A percentile compares a stretch with the other conserved stretches of the same genome.
Conservation (phyloP, 176 grass and related monocot genomes). For the Alopecurus myosuroides region DNA sequence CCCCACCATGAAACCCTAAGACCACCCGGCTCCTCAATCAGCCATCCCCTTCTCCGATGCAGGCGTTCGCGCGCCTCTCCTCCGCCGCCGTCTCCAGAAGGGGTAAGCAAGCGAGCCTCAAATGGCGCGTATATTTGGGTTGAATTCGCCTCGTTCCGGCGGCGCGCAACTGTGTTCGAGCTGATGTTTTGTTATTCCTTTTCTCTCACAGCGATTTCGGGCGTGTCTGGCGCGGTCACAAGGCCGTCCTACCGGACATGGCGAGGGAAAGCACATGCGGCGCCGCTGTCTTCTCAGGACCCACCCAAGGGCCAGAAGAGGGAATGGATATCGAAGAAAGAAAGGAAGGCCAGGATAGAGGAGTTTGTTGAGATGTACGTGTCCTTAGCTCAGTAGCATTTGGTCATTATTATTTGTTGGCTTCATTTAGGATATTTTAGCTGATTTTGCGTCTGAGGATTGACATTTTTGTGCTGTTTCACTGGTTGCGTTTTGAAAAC, state of each 20-base stretch:
- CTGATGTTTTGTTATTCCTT: neutral
- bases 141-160: neutral
- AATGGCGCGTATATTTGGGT: neutral
- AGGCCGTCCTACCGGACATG: conserved; percentile 28
- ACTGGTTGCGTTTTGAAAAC: neutral
- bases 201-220: conserved; percentile 30
- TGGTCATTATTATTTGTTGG: neutral
- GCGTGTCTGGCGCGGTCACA: conserved; percentile 25
- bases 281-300: conserved; percentile 46
- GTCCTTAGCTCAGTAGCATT: neutral
- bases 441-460: neutral
- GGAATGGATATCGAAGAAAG: conserved; percentile 19
- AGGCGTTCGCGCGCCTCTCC: conserved; percentile 47
- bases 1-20: conserved; percentile 25
- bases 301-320: conserved; percentile 29
- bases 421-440: neutral
- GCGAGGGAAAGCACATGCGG: conserved; percentile 47
- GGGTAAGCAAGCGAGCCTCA: conserved; percentile 32
- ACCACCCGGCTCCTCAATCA: neutral
- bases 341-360: conserved; percentile 35
- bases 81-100: conserved; percentile 39
- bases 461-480: neutral
- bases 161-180: neutral
- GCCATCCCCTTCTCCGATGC: conserved; percentile 43
- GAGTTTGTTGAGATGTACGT: conserved; percentile 61